Evolutionary conservation across 148 eudicot genomes (phyloP).

Genomic region (Spergularia bocconei): DNA sequence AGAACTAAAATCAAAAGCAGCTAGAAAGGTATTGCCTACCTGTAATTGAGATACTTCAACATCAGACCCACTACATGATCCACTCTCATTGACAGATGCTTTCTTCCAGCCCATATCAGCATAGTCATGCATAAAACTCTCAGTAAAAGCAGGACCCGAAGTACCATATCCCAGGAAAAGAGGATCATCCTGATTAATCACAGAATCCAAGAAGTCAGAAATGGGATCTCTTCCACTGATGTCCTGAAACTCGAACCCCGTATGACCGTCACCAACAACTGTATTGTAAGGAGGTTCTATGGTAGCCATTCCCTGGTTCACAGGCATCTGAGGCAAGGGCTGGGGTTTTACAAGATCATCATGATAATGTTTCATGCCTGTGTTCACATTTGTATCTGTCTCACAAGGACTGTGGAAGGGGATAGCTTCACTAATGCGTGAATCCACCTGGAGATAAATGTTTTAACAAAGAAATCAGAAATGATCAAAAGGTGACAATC

Average conservation of each 20-base stretch:
- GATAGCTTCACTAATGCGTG: constrained; percentile 39
- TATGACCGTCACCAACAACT: constrained; percentile 30
- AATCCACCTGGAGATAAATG: constrained; percentile 46
- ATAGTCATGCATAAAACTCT: constrained; percentile 17
- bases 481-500: neutral
- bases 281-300: constrained; percentile 15
- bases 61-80: constrained; percentile 55
- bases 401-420: constrained; percentile 30
- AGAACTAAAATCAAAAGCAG: neutral
- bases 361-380: constrained; percentile 2
- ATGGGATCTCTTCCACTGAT: constrained; percentile 35
- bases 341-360: neutral
- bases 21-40: constrained; percentile 27
- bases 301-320: constrained; percentile 36
- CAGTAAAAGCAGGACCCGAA: constrained; percentile 20
- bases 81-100: constrained; percentile 35
- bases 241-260: constrained; percentile 37
- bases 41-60: constrained; percentile 41
- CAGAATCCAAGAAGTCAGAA: constrained; percentile 44
- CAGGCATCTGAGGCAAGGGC: constrained; percentile 17
- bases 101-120: constrained; percentile 20
- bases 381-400: constrained; percentile 26
- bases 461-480: neutral
- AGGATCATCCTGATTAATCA: constrained; percentile 34
- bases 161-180: constrained; percentile 22